These are phyloP conservation scores for Saturnispora quitensis DNA, from an alignment of 805 yeast genomes.

Conservation along the genomic window DNA sequence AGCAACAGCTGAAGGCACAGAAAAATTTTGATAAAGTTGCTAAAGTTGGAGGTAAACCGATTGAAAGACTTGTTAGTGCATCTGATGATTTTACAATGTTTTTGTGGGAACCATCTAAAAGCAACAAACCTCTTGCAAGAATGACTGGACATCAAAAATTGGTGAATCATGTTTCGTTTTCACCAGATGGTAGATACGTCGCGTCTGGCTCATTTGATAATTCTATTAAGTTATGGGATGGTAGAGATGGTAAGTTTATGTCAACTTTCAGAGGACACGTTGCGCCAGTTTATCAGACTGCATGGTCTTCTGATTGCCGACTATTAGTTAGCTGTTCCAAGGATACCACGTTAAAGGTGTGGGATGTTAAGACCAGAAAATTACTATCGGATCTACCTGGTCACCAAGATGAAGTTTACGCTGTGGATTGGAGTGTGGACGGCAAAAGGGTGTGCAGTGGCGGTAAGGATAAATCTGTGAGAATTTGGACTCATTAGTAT, in stretches of 20 bases:
- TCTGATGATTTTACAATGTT: constrained; percentile 98
- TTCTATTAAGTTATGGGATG: constrained; percentile 94
- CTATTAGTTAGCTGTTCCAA: constrained; percentile 88
- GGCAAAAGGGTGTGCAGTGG: constrained; percentile 95
- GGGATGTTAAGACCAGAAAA: constrained; percentile 88
- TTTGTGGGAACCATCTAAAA: constrained; percentile 83
- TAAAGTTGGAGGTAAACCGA: constrained; percentile 40
- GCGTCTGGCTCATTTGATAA: constrained; percentile 95
- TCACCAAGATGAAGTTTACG: constrained; percentile 89
- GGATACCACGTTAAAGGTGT: constrained; percentile 91
- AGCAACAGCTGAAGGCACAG: constrained; percentile 44
- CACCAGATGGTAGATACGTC: constrained; percentile 88
- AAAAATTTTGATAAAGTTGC: constrained; percentile 56
- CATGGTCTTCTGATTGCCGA: constrained; percentile 95
- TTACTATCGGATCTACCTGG: constrained; percentile 89
- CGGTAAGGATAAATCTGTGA: constrained; percentile 89
- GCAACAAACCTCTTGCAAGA: constrained; percentile 76
- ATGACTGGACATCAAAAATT: constrained; percentile 98
- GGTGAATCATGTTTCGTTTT: constrained; percentile 90
- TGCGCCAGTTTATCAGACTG: constrained; percentile 93
- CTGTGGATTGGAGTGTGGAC: constrained; percentile 97
- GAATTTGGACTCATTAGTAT: constrained; percentile 77
- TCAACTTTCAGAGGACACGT: constrained; percentile 95
- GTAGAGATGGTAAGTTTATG: constrained; percentile 79
- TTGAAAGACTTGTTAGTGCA: constrained; percentile 86